These are phyloP conservation scores for Penicillium sclerotigenum DNA, from an alignment of 2,329 filamentous ascomycete species.

Conservation along the genomic window DNA sequence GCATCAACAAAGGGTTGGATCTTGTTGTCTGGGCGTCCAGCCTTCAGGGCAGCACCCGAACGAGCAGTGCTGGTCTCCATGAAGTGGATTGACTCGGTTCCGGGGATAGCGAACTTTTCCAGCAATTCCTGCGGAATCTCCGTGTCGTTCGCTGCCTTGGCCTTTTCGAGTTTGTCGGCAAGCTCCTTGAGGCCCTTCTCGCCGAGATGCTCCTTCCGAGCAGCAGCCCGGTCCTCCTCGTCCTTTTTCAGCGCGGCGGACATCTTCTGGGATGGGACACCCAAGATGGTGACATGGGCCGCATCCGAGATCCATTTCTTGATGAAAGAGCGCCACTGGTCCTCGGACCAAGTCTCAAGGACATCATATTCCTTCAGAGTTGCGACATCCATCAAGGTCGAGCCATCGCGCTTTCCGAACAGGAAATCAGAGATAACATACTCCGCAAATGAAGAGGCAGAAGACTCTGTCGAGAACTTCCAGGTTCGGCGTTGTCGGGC, in stretches of 20 bases:
- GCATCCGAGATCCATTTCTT: slow-evolving; percentile 82
- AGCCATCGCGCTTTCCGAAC: slow-evolving; percentile 82
- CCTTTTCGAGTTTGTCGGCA: slow-evolving; percentile 70
- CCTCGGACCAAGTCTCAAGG: slow-evolving; percentile 75
- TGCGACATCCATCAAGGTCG: slow-evolving; percentile 62
- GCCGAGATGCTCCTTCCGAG: slow-evolving; percentile 75
- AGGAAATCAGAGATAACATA: slow-evolving; percentile 90
- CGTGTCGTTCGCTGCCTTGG: slow-evolving; percentile 83
- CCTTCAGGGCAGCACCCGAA: slow-evolving; percentile 69
- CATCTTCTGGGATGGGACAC: slow-evolving; percentile 76
- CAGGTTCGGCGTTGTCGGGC: slow-evolving; percentile 75
- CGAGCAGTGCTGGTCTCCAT: slow-evolving; percentile 83
- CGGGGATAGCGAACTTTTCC: slow-evolving; percentile 75
- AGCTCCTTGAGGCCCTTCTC: slow-evolving; percentile 75
- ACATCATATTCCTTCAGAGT: slow-evolving; percentile 57
- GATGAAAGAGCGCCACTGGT: slow-evolving; percentile 78
- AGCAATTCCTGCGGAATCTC: slow-evolving; percentile 81
- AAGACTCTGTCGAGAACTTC: slow-evolving; percentile 79
- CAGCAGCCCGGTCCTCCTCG: slow-evolving; percentile 73
- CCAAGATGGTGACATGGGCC: slow-evolving; percentile 81
- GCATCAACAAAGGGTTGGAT: slow-evolving; percentile 75
- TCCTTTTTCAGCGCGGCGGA: slow-evolving; percentile 77
- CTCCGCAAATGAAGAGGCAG: slow-evolving; percentile 74
- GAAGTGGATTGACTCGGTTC: slow-evolving; percentile 89
- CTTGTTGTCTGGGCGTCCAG: slow-evolving; percentile 65